Evolutionary conservation across 2,329 filamentous ascomycete genomes (phyloP), one percentile per base, ranked within the genome.

Genomic region (Microcera coccophila): DNA sequence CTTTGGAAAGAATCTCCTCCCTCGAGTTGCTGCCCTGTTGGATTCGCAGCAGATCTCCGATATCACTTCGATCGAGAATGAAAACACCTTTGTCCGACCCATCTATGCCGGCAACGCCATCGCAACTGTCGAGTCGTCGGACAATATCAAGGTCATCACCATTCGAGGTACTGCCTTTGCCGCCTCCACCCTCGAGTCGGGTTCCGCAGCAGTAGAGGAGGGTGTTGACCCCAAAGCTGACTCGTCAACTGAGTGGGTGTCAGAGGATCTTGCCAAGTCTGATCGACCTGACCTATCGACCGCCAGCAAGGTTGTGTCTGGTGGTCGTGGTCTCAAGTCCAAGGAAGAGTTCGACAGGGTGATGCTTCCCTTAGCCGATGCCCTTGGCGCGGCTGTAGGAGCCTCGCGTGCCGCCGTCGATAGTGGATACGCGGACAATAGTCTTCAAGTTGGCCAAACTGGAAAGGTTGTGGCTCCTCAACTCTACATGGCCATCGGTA

Each of bases 21-120:
- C 93, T 29, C 84, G 93, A 49, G 87, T 96, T 14, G 89, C 93
- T 16, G 93, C 93, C 16, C 73, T 98, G 42, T 76, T 98, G 45
- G 93, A 98, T 65, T 82, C 85, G 26, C 90, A 96, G 70, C 90
- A 95, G 64, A 82, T 98, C 48, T 95, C 90, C 34, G 93, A 98
- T 64, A 87, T 97, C 54, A 96, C 83, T 15, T 76, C 70, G 1
- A 85, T 98, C 62, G 82, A 96, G 68, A 81, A 81, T 67, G 90
- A 95, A 66, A 90, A 91, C 66, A 96, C 89, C 11, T 98, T 98
- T 61, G 85, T 96, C 42, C 86, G 93, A 44, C 91, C 93, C 20
- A 96, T 98, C 62, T 98, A 98, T 66, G 93, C 93, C 44, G 93
- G 93, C 42, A 98, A 98, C 63, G 93, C 91, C 36, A 95, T 98